Conservation (phyloP, 768 basidiomycete species). For the Mycena latifolia region DNA sequence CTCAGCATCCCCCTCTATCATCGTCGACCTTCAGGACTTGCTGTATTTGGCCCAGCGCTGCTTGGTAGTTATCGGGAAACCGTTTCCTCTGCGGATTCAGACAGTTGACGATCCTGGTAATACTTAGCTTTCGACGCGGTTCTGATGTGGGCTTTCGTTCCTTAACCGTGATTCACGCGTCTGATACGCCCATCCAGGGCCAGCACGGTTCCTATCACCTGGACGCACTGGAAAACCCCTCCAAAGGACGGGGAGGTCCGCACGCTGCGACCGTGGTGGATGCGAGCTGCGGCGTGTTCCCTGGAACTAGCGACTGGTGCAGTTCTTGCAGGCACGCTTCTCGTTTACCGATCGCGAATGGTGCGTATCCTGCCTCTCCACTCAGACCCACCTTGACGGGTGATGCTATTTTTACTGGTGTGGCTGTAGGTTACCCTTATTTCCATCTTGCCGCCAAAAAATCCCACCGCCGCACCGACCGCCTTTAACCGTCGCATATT, state of each 20-base stretch:
- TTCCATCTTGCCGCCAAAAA: conserved; percentile 29
- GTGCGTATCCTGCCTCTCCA: conserved; percentile 9
- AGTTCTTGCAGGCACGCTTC: conserved; percentile 15
- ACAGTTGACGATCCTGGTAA: conserved; percentile 5
- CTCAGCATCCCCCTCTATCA: conserved; percentile 11
- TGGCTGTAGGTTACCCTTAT: conserved; percentile 26
- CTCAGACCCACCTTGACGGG: neutral
- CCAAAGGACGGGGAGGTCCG: conserved; percentile 11
- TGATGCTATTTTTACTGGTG: neutral
- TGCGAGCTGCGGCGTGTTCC: conserved; percentile 25
- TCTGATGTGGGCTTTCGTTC: conserved; percentile 10
- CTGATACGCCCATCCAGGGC: conserved; percentile 5
- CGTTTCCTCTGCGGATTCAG: neutral
- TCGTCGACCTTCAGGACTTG: conserved; percentile 18
- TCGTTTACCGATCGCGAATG: conserved; percentile 29
- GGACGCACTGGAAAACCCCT: conserved; percentile 22
- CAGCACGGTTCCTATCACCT: conserved; percentile 27
- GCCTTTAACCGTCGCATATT: conserved; percentile 28
- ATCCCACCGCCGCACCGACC: conserved; percentile 2
- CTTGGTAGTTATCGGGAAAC: conserved; percentile 17
- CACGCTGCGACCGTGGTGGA: conserved; percentile 17
- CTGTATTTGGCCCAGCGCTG: conserved; percentile 10
- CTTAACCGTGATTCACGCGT: neutral
- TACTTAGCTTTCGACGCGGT: conserved; percentile 18
- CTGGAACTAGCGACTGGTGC: conserved; percentile 27